Evolutionary conservation across 169 alveolate species (phyloP).

Genomic region (Plasmodium gonderi): DNA sequence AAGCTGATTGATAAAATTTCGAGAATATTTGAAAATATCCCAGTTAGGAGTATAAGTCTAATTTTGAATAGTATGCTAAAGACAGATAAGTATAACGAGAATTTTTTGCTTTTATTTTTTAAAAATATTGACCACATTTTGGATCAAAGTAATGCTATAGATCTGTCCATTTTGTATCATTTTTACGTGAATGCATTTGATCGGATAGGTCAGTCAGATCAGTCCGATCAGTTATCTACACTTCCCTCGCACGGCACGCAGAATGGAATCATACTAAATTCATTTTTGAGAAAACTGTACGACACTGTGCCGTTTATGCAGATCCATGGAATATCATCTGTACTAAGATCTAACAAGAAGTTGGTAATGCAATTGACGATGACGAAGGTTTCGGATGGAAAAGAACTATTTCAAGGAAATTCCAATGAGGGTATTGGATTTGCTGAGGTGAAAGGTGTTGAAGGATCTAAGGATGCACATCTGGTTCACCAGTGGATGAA

Average conservation of each 20-base stretch:
- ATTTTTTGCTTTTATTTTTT: slow-evolving; percentile 39
- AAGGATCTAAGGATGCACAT: no score
- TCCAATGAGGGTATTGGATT: background rate
- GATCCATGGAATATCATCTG: slow-evolving; percentile 55
- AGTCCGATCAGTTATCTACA: background rate
- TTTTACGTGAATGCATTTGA: slow-evolving; percentile 36
- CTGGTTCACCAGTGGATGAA: background rate
- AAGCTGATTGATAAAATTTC: slow-evolving; percentile 25
- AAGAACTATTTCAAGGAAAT: background rate
- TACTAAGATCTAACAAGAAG: slow-evolving; percentile 56
- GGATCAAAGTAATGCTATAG: slow-evolving; percentile 34
- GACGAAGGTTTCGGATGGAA: background rate
- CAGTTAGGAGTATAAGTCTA: slow-evolving; percentile 66
- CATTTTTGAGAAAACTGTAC: slow-evolving; percentile 19
- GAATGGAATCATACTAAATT: background rate
- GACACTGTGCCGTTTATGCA: slow-evolving; percentile 5
- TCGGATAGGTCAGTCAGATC: background rate
- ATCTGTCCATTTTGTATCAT: slow-evolving; percentile 41
- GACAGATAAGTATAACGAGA: slow-evolving; percentile 7
- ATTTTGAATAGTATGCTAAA: slow-evolving; percentile 68
- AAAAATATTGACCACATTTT: slow-evolving; percentile 36
- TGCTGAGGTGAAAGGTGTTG: background rate
- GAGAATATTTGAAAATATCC: slow-evolving; percentile 35
- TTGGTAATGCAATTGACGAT: slow-evolving; percentile 13
- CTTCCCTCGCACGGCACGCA: background rate